Conservation (phyloP, 2,329 filamentous ascomycete species). For the Cyphellophora attinorum region DNA sequence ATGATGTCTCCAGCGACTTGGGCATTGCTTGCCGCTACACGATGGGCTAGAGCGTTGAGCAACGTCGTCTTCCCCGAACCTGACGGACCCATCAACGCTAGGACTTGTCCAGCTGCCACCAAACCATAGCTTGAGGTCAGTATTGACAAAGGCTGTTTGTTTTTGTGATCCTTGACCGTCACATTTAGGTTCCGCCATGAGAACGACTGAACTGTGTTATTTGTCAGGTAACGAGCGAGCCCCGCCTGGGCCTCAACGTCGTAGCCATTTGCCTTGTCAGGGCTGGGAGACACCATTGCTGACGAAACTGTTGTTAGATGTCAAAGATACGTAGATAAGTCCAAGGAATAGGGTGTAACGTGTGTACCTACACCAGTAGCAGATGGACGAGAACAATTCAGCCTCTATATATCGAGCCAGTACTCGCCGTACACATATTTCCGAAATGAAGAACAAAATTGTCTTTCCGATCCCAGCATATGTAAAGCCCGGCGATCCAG, state of each 20-base stretch:
- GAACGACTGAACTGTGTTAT: conserved; percentile 55
- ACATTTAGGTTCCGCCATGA: conserved; percentile 60
- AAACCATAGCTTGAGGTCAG: conserved; percentile 61
- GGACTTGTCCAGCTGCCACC: conserved; percentile 66
- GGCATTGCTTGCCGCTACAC: conserved; percentile 41
- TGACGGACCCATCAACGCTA: conserved; percentile 74
- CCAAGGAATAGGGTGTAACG: no score
- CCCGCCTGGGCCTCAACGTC: neutral
- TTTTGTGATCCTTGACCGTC: conserved; percentile 61
- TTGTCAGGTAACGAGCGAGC: conserved; percentile 35
- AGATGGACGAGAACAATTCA: no score
- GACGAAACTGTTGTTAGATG: no score
- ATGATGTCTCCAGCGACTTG: conserved; percentile 45
- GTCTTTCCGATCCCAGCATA: no score
- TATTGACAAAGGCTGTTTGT: conserved; percentile 54
- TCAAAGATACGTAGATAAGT: no score
- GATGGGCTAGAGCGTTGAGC: conserved; percentile 63
- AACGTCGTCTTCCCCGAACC: conserved; percentile 72
- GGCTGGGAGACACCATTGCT: no score
- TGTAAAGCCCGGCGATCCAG: no score
- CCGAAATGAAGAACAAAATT: no score
- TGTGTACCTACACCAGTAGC: no score
- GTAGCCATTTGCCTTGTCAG: neutral
- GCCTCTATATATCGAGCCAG: no score
- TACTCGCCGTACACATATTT: no score